phyloP scores from a whole-genome alignment of 805 yeast species.

The Candida ovalis region DNA sequence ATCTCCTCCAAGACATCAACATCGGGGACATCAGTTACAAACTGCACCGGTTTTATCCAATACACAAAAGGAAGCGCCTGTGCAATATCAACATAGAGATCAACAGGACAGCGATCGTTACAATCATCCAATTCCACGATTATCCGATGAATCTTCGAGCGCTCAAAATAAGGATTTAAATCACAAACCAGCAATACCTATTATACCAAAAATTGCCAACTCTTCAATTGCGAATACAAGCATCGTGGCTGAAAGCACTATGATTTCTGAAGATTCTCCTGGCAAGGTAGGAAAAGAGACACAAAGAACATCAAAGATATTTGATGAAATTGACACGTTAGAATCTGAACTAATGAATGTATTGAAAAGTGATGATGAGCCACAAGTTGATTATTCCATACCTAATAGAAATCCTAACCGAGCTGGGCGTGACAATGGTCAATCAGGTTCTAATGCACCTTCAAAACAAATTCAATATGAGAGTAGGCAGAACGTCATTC shows the following conservation, averaged over 20 bases:
- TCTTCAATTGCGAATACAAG: too few species aligned
- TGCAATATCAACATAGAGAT: too few species aligned
- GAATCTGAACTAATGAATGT: constrained; percentile 26
- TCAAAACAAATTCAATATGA: neutral
- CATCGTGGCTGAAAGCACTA: constrained; percentile 1
- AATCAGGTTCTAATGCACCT: neutral
- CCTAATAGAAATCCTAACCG: neutral
- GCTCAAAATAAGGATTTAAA: too few species aligned
- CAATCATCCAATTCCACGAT: too few species aligned
- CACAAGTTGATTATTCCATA: neutral
- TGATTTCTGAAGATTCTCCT: neutral
- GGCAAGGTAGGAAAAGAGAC: neutral
- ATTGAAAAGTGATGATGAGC: constrained; percentile 9
- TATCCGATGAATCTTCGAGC: too few species aligned
- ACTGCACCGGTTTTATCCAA: neutral
- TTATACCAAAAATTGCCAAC: neutral
- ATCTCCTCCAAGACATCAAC: neutral
- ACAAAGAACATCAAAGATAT: constrained; percentile 23
- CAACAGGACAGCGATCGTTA: too few species aligned
- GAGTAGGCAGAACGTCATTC: neutral
- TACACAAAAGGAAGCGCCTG: too few species aligned
- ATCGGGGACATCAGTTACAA: too few species aligned
- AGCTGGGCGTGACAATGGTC: neutral
- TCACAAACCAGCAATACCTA: too few species aligned
- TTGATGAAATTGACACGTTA: constrained; percentile 26